These are phyloP conservation scores for Neurospora tetraspora DNA, from an alignment of 495 filamentous ascomycete genomes.

Conservation along the genomic window DNA sequence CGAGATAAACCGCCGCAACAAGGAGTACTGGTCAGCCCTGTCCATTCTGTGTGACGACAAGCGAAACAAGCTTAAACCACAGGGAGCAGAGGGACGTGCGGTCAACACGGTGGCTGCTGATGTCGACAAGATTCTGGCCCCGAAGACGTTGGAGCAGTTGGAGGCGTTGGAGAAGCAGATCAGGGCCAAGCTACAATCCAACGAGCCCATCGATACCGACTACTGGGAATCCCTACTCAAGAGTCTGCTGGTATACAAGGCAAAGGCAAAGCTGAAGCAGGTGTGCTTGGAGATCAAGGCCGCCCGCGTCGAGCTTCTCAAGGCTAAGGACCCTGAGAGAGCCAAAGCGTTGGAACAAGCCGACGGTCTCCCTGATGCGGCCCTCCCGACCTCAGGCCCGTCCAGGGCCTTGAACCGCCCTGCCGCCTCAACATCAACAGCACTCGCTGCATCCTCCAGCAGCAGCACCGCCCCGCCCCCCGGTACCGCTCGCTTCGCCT, in stretches of 20 bases:
- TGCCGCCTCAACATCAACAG: slow-evolving; percentile 19
- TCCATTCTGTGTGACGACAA: slow-evolving; percentile 75
- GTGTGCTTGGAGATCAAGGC: slow-evolving; percentile 72
- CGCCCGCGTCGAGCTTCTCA: slow-evolving; percentile 56
- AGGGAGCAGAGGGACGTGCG: slow-evolving; percentile 54
- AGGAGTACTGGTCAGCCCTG: slow-evolving; percentile 88
- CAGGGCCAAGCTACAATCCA: slow-evolving; percentile 66
- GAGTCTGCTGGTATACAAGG: slow-evolving; percentile 81
- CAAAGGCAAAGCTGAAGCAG: slow-evolving; percentile 72
- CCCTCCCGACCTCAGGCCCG: slow-evolving; percentile 1
- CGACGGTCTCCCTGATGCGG: slow-evolving; percentile 13
- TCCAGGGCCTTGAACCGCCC: slow-evolving; percentile 16
- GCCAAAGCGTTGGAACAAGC: slow-evolving; percentile 43
- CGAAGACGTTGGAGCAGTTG: slow-evolving; percentile 82
- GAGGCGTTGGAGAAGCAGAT: slow-evolving; percentile 79
- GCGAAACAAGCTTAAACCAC: slow-evolving; percentile 52
- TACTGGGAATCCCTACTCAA: slow-evolving; percentile 93
- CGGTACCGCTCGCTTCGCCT: slow-evolving; percentile 62
- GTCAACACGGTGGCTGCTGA: slow-evolving; percentile 76
- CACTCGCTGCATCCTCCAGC: slow-evolving; percentile 7
- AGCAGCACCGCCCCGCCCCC: slow-evolving; percentile 40
- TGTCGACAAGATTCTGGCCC: slow-evolving; percentile 73
- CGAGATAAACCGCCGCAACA: slow-evolving; percentile 66
- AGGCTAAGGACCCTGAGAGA: slow-evolving; percentile 59
- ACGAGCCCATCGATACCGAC: slow-evolving; percentile 90